phyloP scores from a whole-genome alignment of 345 rosid genomes.

The Sonneratia alba region DNA sequence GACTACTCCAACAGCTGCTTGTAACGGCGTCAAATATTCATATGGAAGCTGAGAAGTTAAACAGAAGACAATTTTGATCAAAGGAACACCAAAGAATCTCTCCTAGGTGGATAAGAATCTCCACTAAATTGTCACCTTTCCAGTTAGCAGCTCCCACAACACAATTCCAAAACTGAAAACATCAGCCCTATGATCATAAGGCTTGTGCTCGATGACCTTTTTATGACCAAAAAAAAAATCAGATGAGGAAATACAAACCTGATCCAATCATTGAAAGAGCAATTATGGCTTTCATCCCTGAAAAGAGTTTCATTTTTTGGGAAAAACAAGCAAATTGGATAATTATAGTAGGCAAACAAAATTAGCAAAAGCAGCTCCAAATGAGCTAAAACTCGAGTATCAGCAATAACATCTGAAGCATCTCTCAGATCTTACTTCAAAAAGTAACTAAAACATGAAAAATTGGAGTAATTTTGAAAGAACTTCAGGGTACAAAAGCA shows the following conservation, averaged over 20 bases:
- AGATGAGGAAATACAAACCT: background rate
- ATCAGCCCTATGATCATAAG: slow-evolving; percentile 98
- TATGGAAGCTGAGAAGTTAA: slow-evolving; percentile 73
- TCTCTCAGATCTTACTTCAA: background rate
- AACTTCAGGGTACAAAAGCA: background rate
- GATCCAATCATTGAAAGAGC: background rate
- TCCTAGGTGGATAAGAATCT: background rate
- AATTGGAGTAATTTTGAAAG: background rate
- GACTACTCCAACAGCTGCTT: slow-evolving; percentile 96
- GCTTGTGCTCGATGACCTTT: slow-evolving; percentile 92
- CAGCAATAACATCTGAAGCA: background rate
- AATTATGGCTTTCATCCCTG: background rate
- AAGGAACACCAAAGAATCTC: background rate
- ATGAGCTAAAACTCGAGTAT: background rate
- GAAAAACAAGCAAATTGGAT: background rate
- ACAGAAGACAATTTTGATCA: background rate
- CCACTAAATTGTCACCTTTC: slow-evolving; percentile 50
- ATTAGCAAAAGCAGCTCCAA: background rate
- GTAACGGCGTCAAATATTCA: slow-evolving; percentile 87
- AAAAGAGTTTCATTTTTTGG: background rate
- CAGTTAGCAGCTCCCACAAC: slow-evolving; percentile 85
- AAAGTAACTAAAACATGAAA: background rate
- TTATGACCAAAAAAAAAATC: slow-evolving; percentile 22
- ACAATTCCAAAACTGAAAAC: slow-evolving; percentile 87
- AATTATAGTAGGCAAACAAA: background rate